These are phyloP conservation scores for Gnomoniopsis smithogilvyi DNA, from an alignment of 2,329 filamentous ascomycete genomes.

Conservation along the genomic window DNA sequence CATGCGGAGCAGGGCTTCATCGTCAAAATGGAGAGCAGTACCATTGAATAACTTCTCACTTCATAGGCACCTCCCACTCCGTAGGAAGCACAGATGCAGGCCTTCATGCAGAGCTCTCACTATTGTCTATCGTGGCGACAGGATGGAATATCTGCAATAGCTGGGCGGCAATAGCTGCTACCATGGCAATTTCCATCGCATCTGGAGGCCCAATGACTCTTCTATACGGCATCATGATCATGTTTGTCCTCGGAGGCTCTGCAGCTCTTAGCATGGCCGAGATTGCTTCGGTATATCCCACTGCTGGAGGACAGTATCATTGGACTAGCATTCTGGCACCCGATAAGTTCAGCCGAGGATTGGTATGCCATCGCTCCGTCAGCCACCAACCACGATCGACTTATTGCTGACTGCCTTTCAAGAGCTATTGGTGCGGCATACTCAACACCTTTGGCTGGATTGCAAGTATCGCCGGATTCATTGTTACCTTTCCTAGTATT, in stretches of 20 bases:
- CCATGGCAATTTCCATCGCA: slow-evolving; percentile 20
- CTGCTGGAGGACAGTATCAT: slow-evolving; percentile 37
- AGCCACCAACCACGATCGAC: neutral
- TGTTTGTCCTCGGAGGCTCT: slow-evolving; percentile 23
- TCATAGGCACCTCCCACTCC: slow-evolving; percentile 4
- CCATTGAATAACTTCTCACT: neutral
- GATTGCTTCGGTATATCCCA: slow-evolving; percentile 33
- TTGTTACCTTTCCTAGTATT: slow-evolving; percentile 14
- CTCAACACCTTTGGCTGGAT: slow-evolving; percentile 17
- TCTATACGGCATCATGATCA: slow-evolving; percentile 29
- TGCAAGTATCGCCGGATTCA: slow-evolving; percentile 12
- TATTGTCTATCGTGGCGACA: slow-evolving; percentile 15
- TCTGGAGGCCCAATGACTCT: slow-evolving; percentile 16
- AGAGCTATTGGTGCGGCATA: slow-evolving; percentile 19
- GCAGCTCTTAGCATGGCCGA: slow-evolving; percentile 32
- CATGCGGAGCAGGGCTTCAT: neutral
- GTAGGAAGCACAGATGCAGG: slow-evolving; percentile 7
- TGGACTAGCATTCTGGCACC: slow-evolving; percentile 31
- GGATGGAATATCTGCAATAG: slow-evolving; percentile 25
- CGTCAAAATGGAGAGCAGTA: neutral
- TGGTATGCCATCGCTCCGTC: neutral
- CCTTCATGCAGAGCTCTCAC: slow-evolving; percentile 7
- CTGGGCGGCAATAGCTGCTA: slow-evolving; percentile 23
- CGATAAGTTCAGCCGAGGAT: neutral
- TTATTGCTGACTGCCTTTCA: neutral